These are phyloP conservation scores for Ogataea allantospora DNA, from an alignment of 805 yeast genomes.

Conservation along the genomic window DNA sequence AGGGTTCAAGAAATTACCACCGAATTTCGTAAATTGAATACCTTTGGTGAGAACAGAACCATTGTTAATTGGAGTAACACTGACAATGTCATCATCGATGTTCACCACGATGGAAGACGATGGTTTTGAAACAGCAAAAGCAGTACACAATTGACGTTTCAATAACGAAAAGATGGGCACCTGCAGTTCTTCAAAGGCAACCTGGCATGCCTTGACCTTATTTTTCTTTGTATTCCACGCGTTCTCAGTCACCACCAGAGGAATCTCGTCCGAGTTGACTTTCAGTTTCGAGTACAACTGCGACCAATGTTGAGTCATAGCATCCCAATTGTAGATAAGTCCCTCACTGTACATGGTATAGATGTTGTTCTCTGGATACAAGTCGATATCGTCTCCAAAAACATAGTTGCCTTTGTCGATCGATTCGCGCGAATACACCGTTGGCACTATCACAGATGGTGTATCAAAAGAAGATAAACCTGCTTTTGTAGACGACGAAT, in stretches of 20 bases:
- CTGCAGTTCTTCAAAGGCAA: conserved; percentile 70
- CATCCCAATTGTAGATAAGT: conserved; percentile 69
- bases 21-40: conserved; percentile 64
- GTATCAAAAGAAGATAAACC: conserved; percentile 66
- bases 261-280: conserved; percentile 56
- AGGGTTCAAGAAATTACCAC: conserved; percentile 79
- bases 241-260: conserved; percentile 57
- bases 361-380: conserved; percentile 44
- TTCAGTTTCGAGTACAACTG: conserved; percentile 56
- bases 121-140: conserved; percentile 70
- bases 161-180: conserved; percentile 78
- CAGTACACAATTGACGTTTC: conserved; percentile 73
- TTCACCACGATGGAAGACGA: conserved; percentile 79
- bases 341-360: conserved; percentile 66
- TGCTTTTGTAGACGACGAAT: conserved; percentile 62
- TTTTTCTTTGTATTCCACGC: conserved; percentile 66
- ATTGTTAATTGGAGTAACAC: conserved; percentile 75
- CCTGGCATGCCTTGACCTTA: conserved; percentile 56
- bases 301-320: conserved; percentile 63
- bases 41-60: conserved; percentile 71
- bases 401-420: conserved; percentile 24
- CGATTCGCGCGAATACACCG: conserved; percentile 48
- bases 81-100: conserved; percentile 65
- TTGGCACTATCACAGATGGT: conserved; percentile 58
- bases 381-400: conserved; percentile 43